These are phyloP conservation scores for Aphanomyces invadans DNA, from an alignment of 352 stramenopile species.

Conservation along the genomic window DNA sequence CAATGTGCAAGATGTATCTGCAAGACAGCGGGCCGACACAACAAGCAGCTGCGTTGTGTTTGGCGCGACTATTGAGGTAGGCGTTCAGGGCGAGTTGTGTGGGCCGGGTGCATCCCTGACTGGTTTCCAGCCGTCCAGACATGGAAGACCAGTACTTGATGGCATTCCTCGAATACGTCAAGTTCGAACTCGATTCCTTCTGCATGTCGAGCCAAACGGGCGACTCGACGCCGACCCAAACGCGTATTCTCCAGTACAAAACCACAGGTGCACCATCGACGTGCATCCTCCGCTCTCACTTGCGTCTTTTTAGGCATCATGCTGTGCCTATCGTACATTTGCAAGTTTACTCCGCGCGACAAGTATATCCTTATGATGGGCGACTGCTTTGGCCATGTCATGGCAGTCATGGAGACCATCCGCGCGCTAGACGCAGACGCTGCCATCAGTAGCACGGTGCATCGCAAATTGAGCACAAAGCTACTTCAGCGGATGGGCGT, in stretches of 20 bases:
- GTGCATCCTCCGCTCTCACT: too few relatives aligned
- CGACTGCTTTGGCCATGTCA: slow-evolving; percentile 66
- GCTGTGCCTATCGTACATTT: slow-evolving; percentile 66
- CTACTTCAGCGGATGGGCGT: slow-evolving; percentile 93
- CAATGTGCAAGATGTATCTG: slow-evolving; percentile 82
- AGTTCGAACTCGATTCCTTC: slow-evolving; percentile 42
- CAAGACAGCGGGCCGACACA: slow-evolving; percentile 78
- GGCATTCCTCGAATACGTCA: slow-evolving; percentile 88
- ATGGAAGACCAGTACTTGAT: slow-evolving; percentile 87
- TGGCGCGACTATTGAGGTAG: slow-evolving; percentile 88
- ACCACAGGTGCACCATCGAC: slow-evolving; percentile 38
- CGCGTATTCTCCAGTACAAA: slow-evolving; percentile 50
- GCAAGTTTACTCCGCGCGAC: slow-evolving; percentile 64
- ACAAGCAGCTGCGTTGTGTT: slow-evolving; percentile 89
- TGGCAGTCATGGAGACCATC: slow-evolving; percentile 56
- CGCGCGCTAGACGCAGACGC: slow-evolving; percentile 41
- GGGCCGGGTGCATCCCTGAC: too few relatives aligned
- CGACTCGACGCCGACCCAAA: slow-evolving; percentile 28
- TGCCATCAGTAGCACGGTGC: slow-evolving; percentile 59
- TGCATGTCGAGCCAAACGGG: not conserved
- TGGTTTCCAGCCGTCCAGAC: slow-evolving; percentile 81
- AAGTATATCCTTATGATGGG: slow-evolving; percentile 59
- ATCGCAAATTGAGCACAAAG: slow-evolving; percentile 95
- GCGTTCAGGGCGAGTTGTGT: too few relatives aligned
- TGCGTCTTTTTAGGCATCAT: too few relatives aligned